Evolutionary conservation across 768 basidiomycete genomes (phyloP), one percentile per base, ranked within the genome.

Genomic region (Peribolospora kevripleyi): DNA sequence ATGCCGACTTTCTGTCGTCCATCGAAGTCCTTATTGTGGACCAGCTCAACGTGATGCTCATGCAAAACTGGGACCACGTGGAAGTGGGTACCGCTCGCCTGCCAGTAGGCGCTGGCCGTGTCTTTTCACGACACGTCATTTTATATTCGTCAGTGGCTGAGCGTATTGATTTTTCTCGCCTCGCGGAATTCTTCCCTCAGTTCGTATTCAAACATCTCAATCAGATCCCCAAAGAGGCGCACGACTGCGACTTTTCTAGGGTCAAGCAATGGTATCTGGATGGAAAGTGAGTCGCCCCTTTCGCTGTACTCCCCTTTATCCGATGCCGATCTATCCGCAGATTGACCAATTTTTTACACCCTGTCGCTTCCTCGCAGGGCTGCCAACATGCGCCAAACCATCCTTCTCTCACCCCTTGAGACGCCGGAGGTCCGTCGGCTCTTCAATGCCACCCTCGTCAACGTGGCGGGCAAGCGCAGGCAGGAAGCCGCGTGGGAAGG

Each of bases 41-140:
- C 66, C 88, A 93, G 63, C 72, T 85, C 72, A 87, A 97, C 66
- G 81, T 81, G 3, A 74, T 97, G 61, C 75, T 77, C 3, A 97
- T 97, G 93, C 93, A 97, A 70, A 98, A 98, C 62, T 98, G 93
- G 93, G 88, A 95, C 45, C 93, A 97, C 63, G 75, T 90, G 14
- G 84, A 93, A 74, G 90, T 85, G 64, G 42, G 72, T 63, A 25
- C 5, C n/a, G 45, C 25, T 8, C 14, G 54, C 14, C 36, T 36
- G 7, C 38, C 55, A 5, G 6, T 14, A 6, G 0, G 45, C 45
- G 45, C 4, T 46, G 4, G 10, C 46, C 8, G 3, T 50, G 3
- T 37, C 11, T 25, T 42, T 25, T 5, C 46, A n/a, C n/a, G 7
- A 48, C 38, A 42, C 7, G 1, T 13, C 25, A 25, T 25, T 25